Percentiles rank a stretch among this genome's conserved stretches.
These are phyloP conservation scores for Agaricus sinodeliciosus DNA, from an alignment of 768 basidiomycete species.

Conservation along the genomic window DNA sequence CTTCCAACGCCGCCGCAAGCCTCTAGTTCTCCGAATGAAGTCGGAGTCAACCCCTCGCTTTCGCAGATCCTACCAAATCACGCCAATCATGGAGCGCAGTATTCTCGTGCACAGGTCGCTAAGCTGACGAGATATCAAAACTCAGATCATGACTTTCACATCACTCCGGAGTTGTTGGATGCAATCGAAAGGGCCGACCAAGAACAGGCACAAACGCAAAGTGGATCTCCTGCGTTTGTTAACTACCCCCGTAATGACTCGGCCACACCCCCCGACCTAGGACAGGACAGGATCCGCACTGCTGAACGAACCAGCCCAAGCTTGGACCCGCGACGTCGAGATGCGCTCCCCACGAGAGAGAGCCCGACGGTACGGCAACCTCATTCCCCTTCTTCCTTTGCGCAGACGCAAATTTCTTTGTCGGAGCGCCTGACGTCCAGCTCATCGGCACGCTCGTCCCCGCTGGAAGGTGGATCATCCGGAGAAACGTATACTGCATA, in stretches of 20 bases:
- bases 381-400: slow-evolving; percentile 25
- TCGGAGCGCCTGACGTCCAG: slow-evolving; percentile 41
- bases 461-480: slow-evolving; percentile 37
- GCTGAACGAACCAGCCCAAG: slow-evolving; percentile 52
- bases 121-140: slow-evolving; percentile 52
- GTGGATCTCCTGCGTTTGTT: slow-evolving; percentile 26
- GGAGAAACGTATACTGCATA: slow-evolving; percentile 35
- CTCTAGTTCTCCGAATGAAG: neutral
- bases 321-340: slow-evolving; percentile 29
- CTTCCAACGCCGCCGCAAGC: slow-evolving; percentile 23
- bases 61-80: slow-evolving; percentile 26
- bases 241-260: slow-evolving; percentile 22
- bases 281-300: slow-evolving; percentile 48
- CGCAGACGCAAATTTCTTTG: slow-evolving; percentile 37
- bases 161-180: slow-evolving; percentile 64
- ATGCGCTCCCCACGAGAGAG: slow-evolving; percentile 38
- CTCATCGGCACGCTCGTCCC: slow-evolving; percentile 41
- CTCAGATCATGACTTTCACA: slow-evolving; percentile 54
- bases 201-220: slow-evolving; percentile 31
- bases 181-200: slow-evolving; percentile 67
- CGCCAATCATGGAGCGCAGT: slow-evolving; percentile 35
- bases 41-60: slow-evolving; percentile 18
- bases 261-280: slow-evolving; percentile 40
- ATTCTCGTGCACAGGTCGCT: slow-evolving; percentile 50
- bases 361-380: slow-evolving; percentile 40